Percentiles rank a stretch among this genome's conserved stretches.
Conservation (phyloP, 768 basidiomycete genomes). For the Kondoa malvinella region DNA sequence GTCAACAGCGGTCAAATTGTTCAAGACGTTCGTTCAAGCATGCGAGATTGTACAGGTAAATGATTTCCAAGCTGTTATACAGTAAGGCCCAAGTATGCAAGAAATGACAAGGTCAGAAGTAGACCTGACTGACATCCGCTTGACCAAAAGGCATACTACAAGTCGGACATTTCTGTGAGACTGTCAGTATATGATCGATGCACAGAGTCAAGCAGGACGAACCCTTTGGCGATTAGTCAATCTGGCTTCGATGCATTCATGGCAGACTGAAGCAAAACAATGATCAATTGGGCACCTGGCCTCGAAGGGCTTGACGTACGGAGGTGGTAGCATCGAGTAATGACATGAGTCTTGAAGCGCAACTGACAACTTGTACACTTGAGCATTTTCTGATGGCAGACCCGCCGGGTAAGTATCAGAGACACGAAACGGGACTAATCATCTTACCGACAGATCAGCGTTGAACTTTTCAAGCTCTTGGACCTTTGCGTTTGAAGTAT, state of each 20-base stretch:
- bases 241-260: slow-evolving; percentile 50
- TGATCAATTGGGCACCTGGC: slow-evolving; percentile 31
- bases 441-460: slow-evolving; percentile 27
- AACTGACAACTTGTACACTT: slow-evolving; percentile 75
- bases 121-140: slow-evolving; percentile 55
- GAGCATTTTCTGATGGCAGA: slow-evolving; percentile 49
- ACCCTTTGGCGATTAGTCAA: slow-evolving; percentile 64
- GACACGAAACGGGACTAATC: not conserved
- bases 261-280: not conserved
- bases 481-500: slow-evolving; percentile 28
- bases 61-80: too few relatives aligned
- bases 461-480: slow-evolving; percentile 23
- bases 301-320: slow-evolving; percentile 25
- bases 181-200: not conserved
- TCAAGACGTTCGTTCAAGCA: too few relatives aligned
- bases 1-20: too few relatives aligned
- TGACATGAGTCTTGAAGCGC: slow-evolving; percentile 36
- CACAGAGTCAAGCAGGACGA: not conserved
- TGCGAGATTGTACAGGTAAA: too few relatives aligned
- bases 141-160: slow-evolving; percentile 66
- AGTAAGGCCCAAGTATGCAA: too few relatives aligned
- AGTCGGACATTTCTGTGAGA: slow-evolving; percentile 55
- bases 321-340: slow-evolving; percentile 19
- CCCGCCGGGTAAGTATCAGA: not conserved
- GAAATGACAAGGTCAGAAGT: slow-evolving; percentile 33